These are phyloP conservation scores for Salvia rosmarinus DNA, from an alignment of 257 asterid species.

Conservation along the genomic window DNA sequence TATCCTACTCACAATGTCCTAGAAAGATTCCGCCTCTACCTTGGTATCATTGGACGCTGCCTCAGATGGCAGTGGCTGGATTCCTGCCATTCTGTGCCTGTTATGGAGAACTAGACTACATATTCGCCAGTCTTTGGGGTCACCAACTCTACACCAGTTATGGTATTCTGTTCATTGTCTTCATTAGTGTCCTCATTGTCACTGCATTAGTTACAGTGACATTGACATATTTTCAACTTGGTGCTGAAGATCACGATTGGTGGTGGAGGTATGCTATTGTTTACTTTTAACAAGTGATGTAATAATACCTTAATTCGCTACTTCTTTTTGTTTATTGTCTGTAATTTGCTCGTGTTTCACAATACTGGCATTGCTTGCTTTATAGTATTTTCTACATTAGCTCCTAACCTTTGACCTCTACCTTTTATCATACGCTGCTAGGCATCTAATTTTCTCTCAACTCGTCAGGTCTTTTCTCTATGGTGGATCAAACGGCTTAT, in stretches of 20 bases:
- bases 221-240: constrained; percentile 77
- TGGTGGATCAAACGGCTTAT: constrained; percentile 89
- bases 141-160: constrained; percentile 80
- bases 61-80: constrained; percentile 96
- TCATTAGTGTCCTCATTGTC: constrained; percentile 75
- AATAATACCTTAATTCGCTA: too few species aligned
- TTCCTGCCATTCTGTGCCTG: constrained; percentile 88
- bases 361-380: too few species aligned
- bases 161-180: constrained; percentile 71
- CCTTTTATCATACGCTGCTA: neutral
- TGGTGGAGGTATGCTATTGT: constrained; percentile 79
- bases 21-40: constrained; percentile 77
- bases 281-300: neutral
- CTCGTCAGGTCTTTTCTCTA: constrained; percentile 70
- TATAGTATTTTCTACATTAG: neutral
- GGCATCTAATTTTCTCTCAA: constrained; percentile 9
- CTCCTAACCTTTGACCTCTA: neutral
- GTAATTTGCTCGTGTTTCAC: too few species aligned
- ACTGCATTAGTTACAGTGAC: constrained; percentile 83
- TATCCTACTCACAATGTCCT: constrained; percentile 73
- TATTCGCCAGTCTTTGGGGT: constrained; percentile 91
- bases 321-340: too few species aligned
- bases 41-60: constrained; percentile 81
- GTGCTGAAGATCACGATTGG: constrained; percentile 94
- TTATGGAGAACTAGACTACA: constrained; percentile 72